Evolutionary conservation across 108 stramenopile species (phyloP).

Genomic region (Skeletonema menzelii): DNA sequence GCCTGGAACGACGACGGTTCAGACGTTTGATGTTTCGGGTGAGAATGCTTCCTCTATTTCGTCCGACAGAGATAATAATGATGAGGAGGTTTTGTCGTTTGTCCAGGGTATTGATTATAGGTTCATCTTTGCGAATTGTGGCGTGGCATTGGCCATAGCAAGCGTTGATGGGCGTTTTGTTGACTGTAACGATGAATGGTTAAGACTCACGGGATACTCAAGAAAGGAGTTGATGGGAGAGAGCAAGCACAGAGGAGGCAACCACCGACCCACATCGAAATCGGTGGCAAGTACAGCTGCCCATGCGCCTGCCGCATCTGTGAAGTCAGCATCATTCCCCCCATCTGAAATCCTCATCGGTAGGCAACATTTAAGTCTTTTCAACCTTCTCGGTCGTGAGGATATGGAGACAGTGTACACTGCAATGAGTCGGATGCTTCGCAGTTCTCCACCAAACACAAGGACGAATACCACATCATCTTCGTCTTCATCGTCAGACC

Average conservation of each 20-base stretch:
- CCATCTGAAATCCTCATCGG: conserved; percentile 18
- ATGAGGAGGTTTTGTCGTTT: conserved; percentile 62
- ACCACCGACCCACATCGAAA: conserved; percentile 10
- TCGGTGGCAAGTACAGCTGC: not conserved
- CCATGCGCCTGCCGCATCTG: not conserved
- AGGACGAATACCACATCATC: conserved; percentile 7
- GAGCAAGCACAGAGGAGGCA: not conserved
- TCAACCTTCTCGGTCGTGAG: conserved; percentile 71
- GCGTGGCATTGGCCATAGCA: conserved; percentile 64
- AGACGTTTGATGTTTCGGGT: conserved; percentile 7
- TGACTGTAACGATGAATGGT: conserved; percentile 79
- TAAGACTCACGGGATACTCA: conserved; percentile 48
- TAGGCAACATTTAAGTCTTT: conserved; percentile 65
- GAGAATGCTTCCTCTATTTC: conserved; percentile 16
- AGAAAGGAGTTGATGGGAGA: conserved; percentile 54
- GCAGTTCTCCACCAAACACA: conserved; percentile 16
- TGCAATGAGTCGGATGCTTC: conserved; percentile 79
- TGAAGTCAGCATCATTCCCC: not conserved
- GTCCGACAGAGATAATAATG: conserved; percentile 9
- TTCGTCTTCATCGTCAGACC: not conserved
- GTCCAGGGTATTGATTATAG: conserved; percentile 76
- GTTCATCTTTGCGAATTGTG: conserved; percentile 59
- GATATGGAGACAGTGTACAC: conserved; percentile 79
- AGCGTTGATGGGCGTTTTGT: conserved; percentile 82
- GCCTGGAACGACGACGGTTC: conserved; percentile 14